A percentile compares a stretch with the other conserved stretches of the same genome.
Conservation (phyloP, 2,329 filamentous ascomycete species). For the Aspergillus eucalypticola region DNA sequence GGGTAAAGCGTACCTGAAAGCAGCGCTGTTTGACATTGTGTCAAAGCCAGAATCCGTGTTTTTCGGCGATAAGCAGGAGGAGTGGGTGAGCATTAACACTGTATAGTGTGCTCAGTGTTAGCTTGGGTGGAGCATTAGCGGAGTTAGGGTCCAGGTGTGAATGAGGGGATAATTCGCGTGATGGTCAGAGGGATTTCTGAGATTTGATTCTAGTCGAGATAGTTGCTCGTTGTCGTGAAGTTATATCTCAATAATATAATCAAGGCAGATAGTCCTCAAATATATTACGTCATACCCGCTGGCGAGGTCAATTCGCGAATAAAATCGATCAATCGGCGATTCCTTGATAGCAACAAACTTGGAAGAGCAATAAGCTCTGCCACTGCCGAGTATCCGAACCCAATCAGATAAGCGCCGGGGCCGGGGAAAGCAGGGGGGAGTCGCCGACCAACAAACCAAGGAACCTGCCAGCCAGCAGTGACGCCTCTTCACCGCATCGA, state of each 20-base stretch:
- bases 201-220: no score
- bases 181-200: not conserved
- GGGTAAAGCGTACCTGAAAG: constrained; percentile 25
- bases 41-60: constrained; percentile 14
- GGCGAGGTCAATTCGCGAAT: no score
- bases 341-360: not conserved
- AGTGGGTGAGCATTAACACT: constrained; percentile 10
- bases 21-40: constrained; percentile 20
- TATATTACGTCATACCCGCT: no score
- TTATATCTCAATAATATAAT: no score
- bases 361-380: not conserved
- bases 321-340: no score
- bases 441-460: constrained; percentile 1
- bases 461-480: not conserved
- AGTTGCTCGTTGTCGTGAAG: no score
- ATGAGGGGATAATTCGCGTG: not conserved
- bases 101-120: not conserved
- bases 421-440: not conserved
- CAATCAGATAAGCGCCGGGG: not conserved
- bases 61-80: constrained; percentile 13
- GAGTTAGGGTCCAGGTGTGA: not conserved
- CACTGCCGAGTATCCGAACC: not conserved
- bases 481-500: not conserved
- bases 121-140: not conserved
- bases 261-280: no score